These are phyloP conservation scores for Fusarium fracticaudum DNA, from an alignment of 2,329 filamentous ascomycete genomes.

Conservation along the genomic window DNA sequence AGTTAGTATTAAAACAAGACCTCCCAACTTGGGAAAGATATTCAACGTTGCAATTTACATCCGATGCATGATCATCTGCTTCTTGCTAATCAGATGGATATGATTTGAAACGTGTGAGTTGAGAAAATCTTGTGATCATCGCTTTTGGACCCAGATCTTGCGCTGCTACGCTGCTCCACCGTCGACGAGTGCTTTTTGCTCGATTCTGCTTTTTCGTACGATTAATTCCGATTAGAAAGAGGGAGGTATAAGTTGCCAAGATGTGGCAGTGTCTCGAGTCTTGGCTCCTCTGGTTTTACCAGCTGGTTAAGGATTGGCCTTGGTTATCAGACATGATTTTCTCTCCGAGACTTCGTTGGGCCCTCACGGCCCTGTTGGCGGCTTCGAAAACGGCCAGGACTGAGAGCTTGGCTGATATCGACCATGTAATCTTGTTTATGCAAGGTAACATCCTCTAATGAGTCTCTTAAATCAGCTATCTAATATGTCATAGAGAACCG, in stretches of 20 bases:
- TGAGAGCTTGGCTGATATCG: constrained; percentile 3
- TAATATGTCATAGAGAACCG: background rate
- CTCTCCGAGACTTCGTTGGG: background rate
- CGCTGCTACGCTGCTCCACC: background rate
- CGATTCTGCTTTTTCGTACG: background rate
- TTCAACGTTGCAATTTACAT: constrained; percentile 1
- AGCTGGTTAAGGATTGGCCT: background rate
- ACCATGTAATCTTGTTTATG: constrained; percentile 12
- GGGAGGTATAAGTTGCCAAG: background rate
- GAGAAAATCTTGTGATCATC: background rate
- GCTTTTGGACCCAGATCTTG: background rate
- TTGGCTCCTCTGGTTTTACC: background rate
- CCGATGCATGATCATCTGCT: background rate
- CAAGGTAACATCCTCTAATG: background rate
- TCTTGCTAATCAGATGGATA: constrained; percentile 4
- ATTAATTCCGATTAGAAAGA: background rate
- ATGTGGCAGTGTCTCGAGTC: background rate
- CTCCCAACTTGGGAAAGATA: background rate
- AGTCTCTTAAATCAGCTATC: rapidly evolving
- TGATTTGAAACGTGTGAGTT: constrained; percentile 9
- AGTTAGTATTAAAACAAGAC: background rate
- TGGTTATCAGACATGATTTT: constrained; percentile 3
- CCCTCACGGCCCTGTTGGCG: background rate
- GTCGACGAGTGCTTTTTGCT: background rate
- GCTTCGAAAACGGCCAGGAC: background rate